phyloP scores from a whole-genome alignment of 495 filamentous ascomycete species.

The Penicillium robsamsonii region DNA sequence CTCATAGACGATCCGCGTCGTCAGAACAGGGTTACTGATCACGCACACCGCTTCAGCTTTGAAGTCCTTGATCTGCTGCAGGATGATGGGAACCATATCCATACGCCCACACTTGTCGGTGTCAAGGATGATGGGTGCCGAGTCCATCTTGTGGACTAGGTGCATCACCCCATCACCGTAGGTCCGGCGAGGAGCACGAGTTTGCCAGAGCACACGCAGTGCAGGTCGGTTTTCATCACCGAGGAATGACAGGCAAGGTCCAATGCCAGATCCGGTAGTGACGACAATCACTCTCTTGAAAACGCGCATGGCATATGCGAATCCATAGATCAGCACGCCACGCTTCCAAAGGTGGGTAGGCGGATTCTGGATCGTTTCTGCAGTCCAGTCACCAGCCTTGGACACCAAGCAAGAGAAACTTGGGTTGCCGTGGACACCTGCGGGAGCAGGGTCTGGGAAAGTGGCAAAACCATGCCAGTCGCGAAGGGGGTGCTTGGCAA shows the following conservation, averaged over 20 bases:
- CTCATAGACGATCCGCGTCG: constrained; percentile 69
- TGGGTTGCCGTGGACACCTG: constrained; percentile 15
- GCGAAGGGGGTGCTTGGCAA: constrained; percentile 55
- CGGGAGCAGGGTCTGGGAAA: constrained; percentile 49
- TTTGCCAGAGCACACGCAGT: constrained; percentile 60
- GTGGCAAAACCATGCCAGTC: constrained; percentile 86
- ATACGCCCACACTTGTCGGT: constrained; percentile 48
- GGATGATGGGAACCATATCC: constrained; percentile 58
- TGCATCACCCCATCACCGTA: constrained; percentile 53
- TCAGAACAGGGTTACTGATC: constrained; percentile 72
- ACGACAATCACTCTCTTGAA: constrained; percentile 70
- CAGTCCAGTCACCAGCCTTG: constrained; percentile 85
- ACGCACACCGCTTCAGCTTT: constrained; percentile 71
- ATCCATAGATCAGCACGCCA: constrained; percentile 59
- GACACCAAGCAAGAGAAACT: constrained; percentile 70
- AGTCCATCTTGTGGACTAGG: constrained; percentile 50
- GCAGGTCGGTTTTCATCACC: constrained; percentile 46
- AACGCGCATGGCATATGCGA: constrained; percentile 68
- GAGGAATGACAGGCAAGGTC: constrained; percentile 55
- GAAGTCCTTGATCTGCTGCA: constrained; percentile 54
- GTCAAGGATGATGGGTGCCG: constrained; percentile 54
- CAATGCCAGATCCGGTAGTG: constrained; percentile 83
- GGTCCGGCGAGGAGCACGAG: constrained; percentile 51
- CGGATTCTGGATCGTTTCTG: constrained; percentile 58
- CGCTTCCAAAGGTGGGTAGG: constrained; percentile 48